A percentile compares a stretch with the other conserved stretches of the same genome.
These are phyloP conservation scores for Croton setiger DNA, from an alignment of 441 rosid species.

Conservation along the genomic window DNA sequence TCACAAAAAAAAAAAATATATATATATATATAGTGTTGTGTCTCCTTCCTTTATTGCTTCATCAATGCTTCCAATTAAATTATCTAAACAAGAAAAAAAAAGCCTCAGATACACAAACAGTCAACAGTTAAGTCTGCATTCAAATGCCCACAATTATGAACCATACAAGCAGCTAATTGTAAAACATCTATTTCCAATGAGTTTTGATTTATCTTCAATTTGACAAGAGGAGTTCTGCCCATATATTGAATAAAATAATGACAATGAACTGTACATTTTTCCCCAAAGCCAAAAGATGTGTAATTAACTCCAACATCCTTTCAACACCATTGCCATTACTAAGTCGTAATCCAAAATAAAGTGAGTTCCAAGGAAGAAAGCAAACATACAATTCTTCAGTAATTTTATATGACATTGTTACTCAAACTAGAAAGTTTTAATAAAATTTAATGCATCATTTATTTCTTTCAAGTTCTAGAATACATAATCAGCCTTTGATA, in stretches of 20 bases:
- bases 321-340: background rate
- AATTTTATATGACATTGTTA: background rate
- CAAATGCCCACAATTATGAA: background rate
- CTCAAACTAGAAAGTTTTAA: background rate
- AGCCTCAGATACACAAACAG: background rate
- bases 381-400: background rate
- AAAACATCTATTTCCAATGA: background rate
- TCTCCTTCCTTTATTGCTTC: conserved; percentile 85
- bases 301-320: background rate
- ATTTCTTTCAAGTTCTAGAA: background rate
- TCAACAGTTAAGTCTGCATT: background rate
- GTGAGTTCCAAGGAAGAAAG: background rate
- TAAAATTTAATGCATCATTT: background rate
- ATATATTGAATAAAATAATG: background rate
- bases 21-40: too few relatives aligned
- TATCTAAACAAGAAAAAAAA: conserved; percentile 37
- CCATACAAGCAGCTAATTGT: background rate
- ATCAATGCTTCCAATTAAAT: conserved; percentile 61
- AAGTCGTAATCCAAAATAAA: background rate
- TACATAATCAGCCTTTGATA: too few relatives aligned
- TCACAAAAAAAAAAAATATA: background rate
- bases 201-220: too few relatives aligned
- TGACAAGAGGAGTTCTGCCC: background rate
- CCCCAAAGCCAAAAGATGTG: background rate
- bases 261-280: background rate